Evolutionary conservation across 2,329 filamentous ascomycete species (phyloP).

Genomic region (Myrmaecium sp.): DNA sequence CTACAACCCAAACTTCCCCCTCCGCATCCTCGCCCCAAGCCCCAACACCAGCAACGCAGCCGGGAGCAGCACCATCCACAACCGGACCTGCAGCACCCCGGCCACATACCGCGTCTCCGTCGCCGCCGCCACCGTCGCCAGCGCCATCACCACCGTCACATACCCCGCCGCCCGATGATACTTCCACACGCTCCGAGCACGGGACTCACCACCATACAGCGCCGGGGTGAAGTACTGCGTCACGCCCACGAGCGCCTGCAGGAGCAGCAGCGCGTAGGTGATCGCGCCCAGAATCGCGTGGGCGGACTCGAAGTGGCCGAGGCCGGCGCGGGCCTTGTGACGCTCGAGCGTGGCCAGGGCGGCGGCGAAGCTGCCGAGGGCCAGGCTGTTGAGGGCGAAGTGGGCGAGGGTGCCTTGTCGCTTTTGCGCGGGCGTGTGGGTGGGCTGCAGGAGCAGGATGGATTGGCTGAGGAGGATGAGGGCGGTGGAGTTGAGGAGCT

Average conservation of each 20-base stretch:
- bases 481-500: conserved; percentile 42
- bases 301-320: conserved; percentile 58
- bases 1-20: conserved; percentile 56
- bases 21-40: conserved; percentile 61
- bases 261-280: conserved; percentile 50
- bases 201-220: conserved; percentile 62
- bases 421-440: conserved; percentile 62
- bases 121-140: conserved; percentile 59
- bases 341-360: conserved; percentile 60
- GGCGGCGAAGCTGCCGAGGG: conserved; percentile 42
- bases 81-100: conserved; percentile 49
- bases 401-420: conserved; percentile 45
- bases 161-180: conserved; percentile 76
- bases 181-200: conserved; percentile 74
- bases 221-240: conserved; percentile 62
- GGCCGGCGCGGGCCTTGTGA: conserved; percentile 59
- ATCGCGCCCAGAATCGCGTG: conserved; percentile 73
- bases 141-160: conserved; percentile 47
- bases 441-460: conserved; percentile 75
- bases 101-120: conserved; percentile 61
- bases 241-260: conserved; percentile 66
- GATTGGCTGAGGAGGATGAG: conserved; percentile 63
- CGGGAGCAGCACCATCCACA: conserved; percentile 59
- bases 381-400: conserved; percentile 49
- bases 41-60: conserved; percentile 51